Evolutionary conservation across 805 yeast genomes (phyloP).

Genomic region (Pachysolen tannophilus): DNA sequence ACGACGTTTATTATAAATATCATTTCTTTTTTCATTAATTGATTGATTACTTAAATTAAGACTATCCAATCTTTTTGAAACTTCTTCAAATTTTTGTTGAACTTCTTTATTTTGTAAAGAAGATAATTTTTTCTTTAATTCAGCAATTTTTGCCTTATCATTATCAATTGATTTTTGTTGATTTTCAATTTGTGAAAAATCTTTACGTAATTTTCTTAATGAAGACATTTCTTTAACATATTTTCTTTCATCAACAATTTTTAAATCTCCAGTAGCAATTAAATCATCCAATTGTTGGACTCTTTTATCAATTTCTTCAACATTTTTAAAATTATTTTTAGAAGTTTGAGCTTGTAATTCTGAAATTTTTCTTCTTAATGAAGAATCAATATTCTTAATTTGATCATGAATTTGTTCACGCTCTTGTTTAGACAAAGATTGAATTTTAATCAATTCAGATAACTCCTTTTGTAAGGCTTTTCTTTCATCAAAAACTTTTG

Average conservation of each 20-base stretch:
- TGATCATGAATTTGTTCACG: slow-evolving; percentile 41
- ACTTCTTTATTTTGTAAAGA: slow-evolving; percentile 55
- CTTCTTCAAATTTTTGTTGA: slow-evolving; percentile 57
- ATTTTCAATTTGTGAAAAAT: slow-evolving; percentile 63
- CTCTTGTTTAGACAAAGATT: slow-evolving; percentile 24
- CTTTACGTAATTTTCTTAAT: slow-evolving; percentile 74
- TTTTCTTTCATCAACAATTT: slow-evolving; percentile 87
- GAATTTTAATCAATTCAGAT: slow-evolving; percentile 33
- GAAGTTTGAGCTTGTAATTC: slow-evolving; percentile 70
- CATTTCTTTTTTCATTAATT: slow-evolving; percentile 58
- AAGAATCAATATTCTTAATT: slow-evolving; percentile 61
- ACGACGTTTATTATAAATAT: slow-evolving; percentile 56
- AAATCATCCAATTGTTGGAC: slow-evolving; percentile 58
- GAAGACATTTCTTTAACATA: slow-evolving; percentile 77
- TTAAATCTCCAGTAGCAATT: slow-evolving; percentile 71
- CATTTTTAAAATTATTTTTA: slow-evolving; percentile 59
- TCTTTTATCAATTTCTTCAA: slow-evolving; percentile 62
- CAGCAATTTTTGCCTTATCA: slow-evolving; percentile 69
- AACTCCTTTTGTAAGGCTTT: slow-evolving; percentile 37
- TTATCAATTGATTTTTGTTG: slow-evolving; percentile 73
- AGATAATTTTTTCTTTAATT: slow-evolving; percentile 58
- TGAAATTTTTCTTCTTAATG: slow-evolving; percentile 63
- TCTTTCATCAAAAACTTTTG: slow-evolving; percentile 43
- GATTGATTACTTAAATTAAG: slow-evolving; percentile 53
- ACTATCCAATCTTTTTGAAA: slow-evolving; percentile 63